phyloP scores from a whole-genome alignment of 805 yeast genomes.

The Starmerella etchellsii region DNA sequence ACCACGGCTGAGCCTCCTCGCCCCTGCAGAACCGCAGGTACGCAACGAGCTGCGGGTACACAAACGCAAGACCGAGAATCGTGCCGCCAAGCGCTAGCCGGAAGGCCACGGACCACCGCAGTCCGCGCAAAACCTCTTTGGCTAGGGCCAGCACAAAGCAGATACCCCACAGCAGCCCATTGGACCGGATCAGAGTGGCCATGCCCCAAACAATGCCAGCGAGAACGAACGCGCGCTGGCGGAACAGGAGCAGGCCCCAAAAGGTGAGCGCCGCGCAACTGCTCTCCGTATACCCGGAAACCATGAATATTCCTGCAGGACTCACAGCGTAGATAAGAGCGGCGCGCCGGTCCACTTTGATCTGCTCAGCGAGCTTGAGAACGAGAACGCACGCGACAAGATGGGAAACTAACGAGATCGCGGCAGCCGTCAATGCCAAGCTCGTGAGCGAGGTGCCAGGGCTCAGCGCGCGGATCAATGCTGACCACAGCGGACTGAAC shows the following conservation, averaged over 20 bases:
- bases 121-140: background rate
- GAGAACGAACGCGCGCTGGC: conserved; percentile 28
- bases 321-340: conserved; percentile 44
- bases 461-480: conserved; percentile 28
- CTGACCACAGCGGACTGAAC: conserved; percentile 68
- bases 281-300: conserved; percentile 67
- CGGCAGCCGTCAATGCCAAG: conserved; percentile 36
- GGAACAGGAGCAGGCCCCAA: conserved; percentile 39
- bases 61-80: conserved; percentile 36
- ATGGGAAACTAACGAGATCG: conserved; percentile 43
- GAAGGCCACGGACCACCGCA: background rate
- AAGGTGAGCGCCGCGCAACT: conserved; percentile 49
- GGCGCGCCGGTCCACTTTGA: conserved; percentile 22
- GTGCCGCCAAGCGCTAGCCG: conserved; percentile 43
- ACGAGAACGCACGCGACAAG: conserved; percentile 33
- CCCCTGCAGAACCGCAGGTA: conserved; percentile 50
- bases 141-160: conserved; percentile 32
- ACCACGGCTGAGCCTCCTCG: conserved; percentile 47
- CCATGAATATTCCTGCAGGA: conserved; percentile 70
- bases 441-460: conserved; percentile 9
- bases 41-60: conserved; percentile 39
- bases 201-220: conserved; percentile 45
- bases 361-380: conserved; percentile 10
- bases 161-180: conserved; percentile 61
- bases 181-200: conserved; percentile 58